These are phyloP conservation scores for Phaeotremella skinneri DNA, from an alignment of 768 basidiomycete species.

Conservation along the genomic window DNA sequence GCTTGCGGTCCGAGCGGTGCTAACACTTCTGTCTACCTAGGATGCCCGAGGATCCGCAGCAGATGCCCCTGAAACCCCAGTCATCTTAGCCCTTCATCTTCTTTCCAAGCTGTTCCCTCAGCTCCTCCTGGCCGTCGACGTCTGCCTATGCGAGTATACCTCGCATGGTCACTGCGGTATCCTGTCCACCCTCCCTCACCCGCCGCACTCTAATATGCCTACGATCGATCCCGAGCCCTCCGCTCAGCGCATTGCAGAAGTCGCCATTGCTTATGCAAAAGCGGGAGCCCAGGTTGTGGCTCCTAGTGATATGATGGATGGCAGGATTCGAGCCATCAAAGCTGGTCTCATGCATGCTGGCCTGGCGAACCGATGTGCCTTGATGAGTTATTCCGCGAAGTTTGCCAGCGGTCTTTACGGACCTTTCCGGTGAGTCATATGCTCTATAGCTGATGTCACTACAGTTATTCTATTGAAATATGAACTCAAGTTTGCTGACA, in stretches of 20 bases:
- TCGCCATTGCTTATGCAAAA: conserved; percentile 83
- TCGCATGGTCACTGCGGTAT: conserved; percentile 93
- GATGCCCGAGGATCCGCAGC: conserved; percentile 80
- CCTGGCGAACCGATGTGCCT: conserved; percentile 77
- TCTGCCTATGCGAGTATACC: conserved; percentile 99
- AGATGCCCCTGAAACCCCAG: conserved; percentile 84
- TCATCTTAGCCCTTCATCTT: conserved; percentile 84
- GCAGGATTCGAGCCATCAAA: conserved; percentile 86
- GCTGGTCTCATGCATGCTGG: conserved; percentile 75
- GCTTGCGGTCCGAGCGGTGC: not conserved
- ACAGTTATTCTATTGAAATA: not conserved
- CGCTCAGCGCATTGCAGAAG: conserved; percentile 82
- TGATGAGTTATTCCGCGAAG: conserved; percentile 98
- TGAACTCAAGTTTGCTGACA: conserved; percentile 4
- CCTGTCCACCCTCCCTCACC: conserved; percentile 42
- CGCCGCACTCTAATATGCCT: conserved; percentile 34
- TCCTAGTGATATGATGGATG: conserved; percentile 99
- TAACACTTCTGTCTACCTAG: too few relatives aligned
- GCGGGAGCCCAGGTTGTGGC: conserved; percentile 99
- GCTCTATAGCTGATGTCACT: not conserved
- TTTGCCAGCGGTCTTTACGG: conserved; percentile 94
- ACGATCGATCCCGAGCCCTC: conserved; percentile 68
- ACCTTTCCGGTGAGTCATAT: conserved; percentile 72
- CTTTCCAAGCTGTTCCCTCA: conserved; percentile 74
- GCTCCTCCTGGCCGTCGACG: conserved; percentile 88